Percentiles rank a stretch among this genome's conserved stretches.
phyloP scores from a whole-genome alignment of 1,284 basidiomycete genomes.

The Rhodofomes roseus region DNA sequence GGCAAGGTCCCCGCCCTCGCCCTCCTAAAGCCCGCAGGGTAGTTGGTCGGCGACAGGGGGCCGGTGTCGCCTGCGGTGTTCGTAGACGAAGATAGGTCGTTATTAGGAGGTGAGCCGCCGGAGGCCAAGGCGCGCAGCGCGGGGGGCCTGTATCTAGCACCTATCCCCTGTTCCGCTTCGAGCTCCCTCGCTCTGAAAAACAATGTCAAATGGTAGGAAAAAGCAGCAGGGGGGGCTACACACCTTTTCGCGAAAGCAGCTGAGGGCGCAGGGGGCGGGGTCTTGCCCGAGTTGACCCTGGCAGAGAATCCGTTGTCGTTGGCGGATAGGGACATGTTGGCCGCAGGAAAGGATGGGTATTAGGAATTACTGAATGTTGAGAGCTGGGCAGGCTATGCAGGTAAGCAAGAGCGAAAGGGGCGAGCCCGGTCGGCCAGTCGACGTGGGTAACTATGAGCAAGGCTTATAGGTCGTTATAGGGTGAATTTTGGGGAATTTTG shows the following conservation, averaged over 20 bases:
- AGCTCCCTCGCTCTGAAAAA: conserved; percentile 71
- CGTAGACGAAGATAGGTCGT: conserved; percentile 48
- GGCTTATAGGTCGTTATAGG: conserved; percentile 37
- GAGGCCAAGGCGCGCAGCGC: conserved; percentile 71
- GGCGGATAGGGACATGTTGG: conserved; percentile 85
- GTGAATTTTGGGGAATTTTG: conserved; percentile 33
- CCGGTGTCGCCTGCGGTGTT: conserved; percentile 54
- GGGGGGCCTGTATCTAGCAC: conserved; percentile 71
- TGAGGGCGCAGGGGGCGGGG: conserved; percentile 84
- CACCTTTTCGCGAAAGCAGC: conserved; percentile 86
- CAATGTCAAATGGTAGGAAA: background rate
- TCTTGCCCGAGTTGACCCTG: conserved; percentile 79
- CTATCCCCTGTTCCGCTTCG: conserved; percentile 68
- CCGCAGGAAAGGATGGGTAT: conserved; percentile 52
- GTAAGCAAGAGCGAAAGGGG: conserved; percentile 29
- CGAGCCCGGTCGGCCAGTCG: conserved; percentile 32
- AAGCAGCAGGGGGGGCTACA: conserved; percentile 14
- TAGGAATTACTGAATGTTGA: conserved; percentile 72
- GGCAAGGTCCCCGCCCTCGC: conserved; percentile 86
- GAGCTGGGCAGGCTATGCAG: conserved; percentile 18
- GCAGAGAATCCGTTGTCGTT: conserved; percentile 73
- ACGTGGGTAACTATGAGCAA: conserved; percentile 46
- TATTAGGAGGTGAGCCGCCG: conserved; percentile 66
- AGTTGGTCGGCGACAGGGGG: conserved; percentile 62
- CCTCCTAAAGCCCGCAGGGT: conserved; percentile 77